These are phyloP conservation scores for Plectosphaerella plurivora DNA, from an alignment of 2,329 filamentous ascomycete genomes.

Conservation along the genomic window DNA sequence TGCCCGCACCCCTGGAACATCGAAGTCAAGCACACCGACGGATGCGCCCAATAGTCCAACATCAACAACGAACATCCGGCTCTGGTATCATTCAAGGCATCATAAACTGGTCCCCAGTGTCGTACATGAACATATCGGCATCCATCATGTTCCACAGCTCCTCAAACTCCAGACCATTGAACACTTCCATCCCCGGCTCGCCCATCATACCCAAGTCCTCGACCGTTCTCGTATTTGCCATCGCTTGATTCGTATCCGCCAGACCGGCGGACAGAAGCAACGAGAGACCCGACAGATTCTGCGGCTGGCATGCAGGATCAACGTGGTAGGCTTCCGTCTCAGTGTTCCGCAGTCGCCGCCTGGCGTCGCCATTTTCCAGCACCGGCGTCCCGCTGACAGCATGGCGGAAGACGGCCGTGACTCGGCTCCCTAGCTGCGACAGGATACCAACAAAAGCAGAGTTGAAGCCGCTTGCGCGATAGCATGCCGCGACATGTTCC, in stretches of 20 bases:
- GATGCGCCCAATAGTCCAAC: not conserved
- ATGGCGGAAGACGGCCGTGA: not conserved
- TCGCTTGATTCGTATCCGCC: too few species aligned
- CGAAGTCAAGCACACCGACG: not conserved
- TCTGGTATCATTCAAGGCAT: too few species aligned
- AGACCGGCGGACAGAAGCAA: too few species aligned
- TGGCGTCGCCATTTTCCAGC: too few species aligned
- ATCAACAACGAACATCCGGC: too few species aligned
- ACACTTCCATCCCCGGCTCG: not conserved
- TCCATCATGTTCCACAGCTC: not conserved
- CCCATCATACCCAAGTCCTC: not conserved
- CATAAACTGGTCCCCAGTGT: not conserved
- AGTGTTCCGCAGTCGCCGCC: too few species aligned
- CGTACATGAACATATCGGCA: not conserved
- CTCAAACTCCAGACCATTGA: not conserved
- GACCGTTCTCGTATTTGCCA: too few species aligned
- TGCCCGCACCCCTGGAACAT: slow-evolving; percentile 19
- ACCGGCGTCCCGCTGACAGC: too few species aligned
- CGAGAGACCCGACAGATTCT: too few species aligned
- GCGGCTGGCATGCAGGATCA: too few species aligned
- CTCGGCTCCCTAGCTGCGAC: not conserved
- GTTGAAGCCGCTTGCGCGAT: slow-evolving; percentile 4
- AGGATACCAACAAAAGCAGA: slow-evolving; percentile 3
- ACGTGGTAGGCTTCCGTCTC: too few species aligned
- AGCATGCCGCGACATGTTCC: slow-evolving; percentile 13